A percentile compares a stretch with the other conserved stretches of the same genome.
phyloP scores from a whole-genome alignment of 768 basidiomycete species.

The Auricularia heimuer region DNA sequence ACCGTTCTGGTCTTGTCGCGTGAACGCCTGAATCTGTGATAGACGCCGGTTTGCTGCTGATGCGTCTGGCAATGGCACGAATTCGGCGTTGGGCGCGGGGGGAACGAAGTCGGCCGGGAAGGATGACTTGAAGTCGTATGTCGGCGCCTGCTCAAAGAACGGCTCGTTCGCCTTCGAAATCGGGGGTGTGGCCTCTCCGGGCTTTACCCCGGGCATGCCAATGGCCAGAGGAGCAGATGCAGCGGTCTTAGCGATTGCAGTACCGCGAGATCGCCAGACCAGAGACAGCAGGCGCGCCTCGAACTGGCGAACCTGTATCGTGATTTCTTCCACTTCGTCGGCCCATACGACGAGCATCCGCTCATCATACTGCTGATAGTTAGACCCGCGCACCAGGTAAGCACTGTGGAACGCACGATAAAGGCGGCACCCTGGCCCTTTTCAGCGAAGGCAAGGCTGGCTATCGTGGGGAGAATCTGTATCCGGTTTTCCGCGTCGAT shows the following conservation, averaged over 20 bases:
- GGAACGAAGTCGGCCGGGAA: neutral
- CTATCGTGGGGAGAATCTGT: slow-evolving; percentile 5
- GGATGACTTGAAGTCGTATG: neutral
- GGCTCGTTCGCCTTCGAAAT: neutral
- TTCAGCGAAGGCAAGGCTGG: slow-evolving; percentile 1
- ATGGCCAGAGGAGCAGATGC: neutral
- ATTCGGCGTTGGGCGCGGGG: neutral
- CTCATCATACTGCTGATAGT: slow-evolving; percentile 3
- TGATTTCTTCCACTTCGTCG: slow-evolving; percentile 5
- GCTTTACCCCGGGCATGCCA: neutral
- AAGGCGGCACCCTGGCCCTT: slow-evolving; percentile 7
- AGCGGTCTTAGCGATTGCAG: neutral
- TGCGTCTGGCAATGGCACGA: neutral
- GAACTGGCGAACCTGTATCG: slow-evolving; percentile 36
- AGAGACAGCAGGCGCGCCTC: slow-evolving; percentile 60
- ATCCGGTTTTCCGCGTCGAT: slow-evolving; percentile 5
- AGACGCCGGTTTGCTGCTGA: neutral
- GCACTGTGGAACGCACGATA: slow-evolving; percentile 1
- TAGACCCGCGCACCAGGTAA: neutral
- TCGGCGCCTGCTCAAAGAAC: neutral
- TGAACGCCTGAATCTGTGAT: neutral
- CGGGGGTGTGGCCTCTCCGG: neutral
- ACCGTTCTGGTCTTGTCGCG: neutral
- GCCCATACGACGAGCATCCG: slow-evolving; percentile 7
- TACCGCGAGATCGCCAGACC: neutral